Evolutionary conservation across 208 protist genomes (phyloP), one percentile per base, ranked within the genome.

Genomic region (Leishmania turanica): DNA sequence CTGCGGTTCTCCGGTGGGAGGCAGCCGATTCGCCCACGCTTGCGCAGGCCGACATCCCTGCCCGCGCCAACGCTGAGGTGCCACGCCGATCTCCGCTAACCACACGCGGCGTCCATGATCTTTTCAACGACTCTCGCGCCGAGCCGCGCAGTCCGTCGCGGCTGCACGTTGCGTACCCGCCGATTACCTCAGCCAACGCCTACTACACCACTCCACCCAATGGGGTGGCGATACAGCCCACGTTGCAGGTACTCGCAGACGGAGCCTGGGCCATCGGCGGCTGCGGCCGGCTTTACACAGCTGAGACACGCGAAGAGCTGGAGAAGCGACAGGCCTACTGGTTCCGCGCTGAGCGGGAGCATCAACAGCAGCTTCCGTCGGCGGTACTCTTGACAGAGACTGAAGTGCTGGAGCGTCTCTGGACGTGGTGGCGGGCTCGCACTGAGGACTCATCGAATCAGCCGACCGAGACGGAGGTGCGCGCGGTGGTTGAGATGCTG

Each of bases 261-360:
- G 81, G 81, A 7, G 75, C 81, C n/a, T 84, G 81, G 81, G 69
- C 56, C 47, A 77, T 84, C 45, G 81, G 75, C 51, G 75, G 81
- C 45, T 84, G 78, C 69, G 75, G 81, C n/a, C 81, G 81, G 6
- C 81, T 84, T 31, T 84, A 84, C 62, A 84, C 81, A 8, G 49
- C 66, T 3, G 81, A 71, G 24, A 64, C 81, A 15, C 81, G 81
- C 47, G 81, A 80, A 45, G 69, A 77, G 40, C 75, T 84, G 47
- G 81, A 84, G 75, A 65, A 76, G 75, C 75, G 66, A 21, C 81
- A 84, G 49, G n/a, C 69, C 47, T 37, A 58, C 45, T 84, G 81
- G 75, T 53, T 72, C 42, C 40, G 34, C 31, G 81, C 81, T 34
- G 81, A 84, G 75, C 64, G 74, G 3, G 74, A 68, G 69, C 81